Base-by-base conservation (phyloP, 148 eudicot species). In the Arctostaphylos glauca region DNA sequence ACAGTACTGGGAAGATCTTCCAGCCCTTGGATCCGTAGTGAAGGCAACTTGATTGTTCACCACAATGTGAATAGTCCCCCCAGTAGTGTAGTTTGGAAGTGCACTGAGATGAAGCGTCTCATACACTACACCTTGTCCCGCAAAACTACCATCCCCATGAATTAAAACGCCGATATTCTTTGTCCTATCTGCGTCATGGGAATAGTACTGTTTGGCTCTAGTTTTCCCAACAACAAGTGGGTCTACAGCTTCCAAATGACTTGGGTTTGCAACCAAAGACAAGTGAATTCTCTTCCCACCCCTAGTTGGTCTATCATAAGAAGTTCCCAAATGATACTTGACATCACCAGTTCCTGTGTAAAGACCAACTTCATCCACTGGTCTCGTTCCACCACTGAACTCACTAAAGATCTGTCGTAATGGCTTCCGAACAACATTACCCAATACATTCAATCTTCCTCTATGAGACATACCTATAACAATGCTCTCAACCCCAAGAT, bases 131-230 rank as follows among this genome's bases (percentile, higher is more conserved):
- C 98, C 98, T 87, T 95, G 98, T 58, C 98, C 97, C 23, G 98
- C 97, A 89, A 95, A 93, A 78, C 98, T 95, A 84, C 98, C 98
- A 90, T 95, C 98, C 25, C 97, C 98, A 80, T 93, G 98, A 83
- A 93, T 92, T 82, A 93, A 83, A 83, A 93, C 79, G 43, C 94
- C 98, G 91, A 95, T 87, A 77, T 92, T 95, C 78, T 64, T 23
- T 43, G 93, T 95, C 83, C 98, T 89, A 72, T 90, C 90, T 5
- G 76, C 88, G 74, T 95, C 98, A 75, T 91, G 85, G 4, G 97
- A 88, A 79, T 89, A 93, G 80, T 90, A 95, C 53, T 95, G 98
- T 86, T 95, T 95, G 19, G 95, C 97, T 88, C 98, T 91, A 62
- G 98, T 95, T 88, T 95, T 95, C 47, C 98, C 98, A 81, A 93